These are phyloP conservation scores for Colletotrichum noveboracense DNA, from an alignment of 2,329 filamentous ascomycete species.

Conservation along the genomic window DNA sequence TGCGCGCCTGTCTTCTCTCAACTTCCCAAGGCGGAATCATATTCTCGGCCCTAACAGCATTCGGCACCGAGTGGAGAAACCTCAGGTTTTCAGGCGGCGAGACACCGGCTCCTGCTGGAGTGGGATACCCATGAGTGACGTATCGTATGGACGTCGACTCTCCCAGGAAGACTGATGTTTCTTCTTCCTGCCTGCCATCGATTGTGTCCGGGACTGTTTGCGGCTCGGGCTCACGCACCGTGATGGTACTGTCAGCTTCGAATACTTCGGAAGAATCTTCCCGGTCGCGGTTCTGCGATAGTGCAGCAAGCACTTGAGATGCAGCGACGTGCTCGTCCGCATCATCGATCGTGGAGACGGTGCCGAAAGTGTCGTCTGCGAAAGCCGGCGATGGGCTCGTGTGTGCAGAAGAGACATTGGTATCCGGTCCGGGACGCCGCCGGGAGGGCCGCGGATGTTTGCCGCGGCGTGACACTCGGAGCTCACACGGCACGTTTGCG, in stretches of 20 bases:
- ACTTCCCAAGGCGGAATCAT: background rate
- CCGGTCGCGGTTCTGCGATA: background rate
- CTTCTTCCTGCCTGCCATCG: background rate
- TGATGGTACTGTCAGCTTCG: background rate
- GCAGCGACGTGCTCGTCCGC: background rate
- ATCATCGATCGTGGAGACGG: background rate
- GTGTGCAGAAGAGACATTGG: background rate
- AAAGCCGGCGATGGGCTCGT: background rate
- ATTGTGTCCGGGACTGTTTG: too few relatives aligned
- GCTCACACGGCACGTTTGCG: conserved; percentile 31
- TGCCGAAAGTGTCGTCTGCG: background rate
- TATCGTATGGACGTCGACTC: background rate
- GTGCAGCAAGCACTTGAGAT: background rate
- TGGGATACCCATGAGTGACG: background rate
- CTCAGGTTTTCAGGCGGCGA: background rate
- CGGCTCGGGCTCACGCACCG: background rate
- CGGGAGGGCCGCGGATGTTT: conserved; percentile 28
- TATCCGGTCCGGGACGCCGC: background rate
- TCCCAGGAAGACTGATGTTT: background rate
- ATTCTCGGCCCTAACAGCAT: background rate
- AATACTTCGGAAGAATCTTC: background rate
- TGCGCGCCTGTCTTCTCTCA: background rate
- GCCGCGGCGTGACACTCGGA: conserved; percentile 37
- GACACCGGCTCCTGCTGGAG: background rate
- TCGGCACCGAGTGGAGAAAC: background rate